phyloP scores from a whole-genome alignment of 164 flowering plant species.

The Dillenia turbinata region DNA sequence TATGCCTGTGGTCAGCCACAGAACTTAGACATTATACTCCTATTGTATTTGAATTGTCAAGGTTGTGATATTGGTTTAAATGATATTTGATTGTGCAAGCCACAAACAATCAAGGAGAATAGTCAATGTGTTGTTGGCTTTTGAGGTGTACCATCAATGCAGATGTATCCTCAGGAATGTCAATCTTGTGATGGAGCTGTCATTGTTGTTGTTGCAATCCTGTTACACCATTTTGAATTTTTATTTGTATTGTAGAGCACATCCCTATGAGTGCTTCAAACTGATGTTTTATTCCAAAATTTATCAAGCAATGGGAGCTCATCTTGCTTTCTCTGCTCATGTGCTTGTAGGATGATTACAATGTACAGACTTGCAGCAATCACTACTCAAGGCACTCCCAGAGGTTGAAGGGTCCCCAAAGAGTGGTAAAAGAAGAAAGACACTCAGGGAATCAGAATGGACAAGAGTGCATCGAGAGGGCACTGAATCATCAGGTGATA shows the following conservation, averaged over 20 bases:
- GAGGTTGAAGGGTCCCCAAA: background rate
- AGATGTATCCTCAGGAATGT: background rate
- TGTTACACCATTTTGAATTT: background rate
- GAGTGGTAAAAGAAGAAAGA: background rate
- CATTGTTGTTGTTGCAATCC: background rate
- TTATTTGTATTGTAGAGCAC: background rate
- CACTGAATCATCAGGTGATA: background rate
- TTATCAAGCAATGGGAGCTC: background rate
- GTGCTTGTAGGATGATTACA: slow-evolving; percentile 17
- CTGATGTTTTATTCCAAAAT: too few species aligned
- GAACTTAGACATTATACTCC: too few species aligned
- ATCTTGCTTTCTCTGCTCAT: slow-evolving; percentile 5
- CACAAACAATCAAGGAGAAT: too few species aligned
- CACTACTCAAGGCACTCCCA: background rate
- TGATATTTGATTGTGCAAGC: too few species aligned
- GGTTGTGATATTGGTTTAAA: too few species aligned
- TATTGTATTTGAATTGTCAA: too few species aligned
- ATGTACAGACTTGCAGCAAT: slow-evolving; percentile 2
- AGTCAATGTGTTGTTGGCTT: too few species aligned
- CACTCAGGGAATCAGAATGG: background rate
- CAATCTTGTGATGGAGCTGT: background rate
- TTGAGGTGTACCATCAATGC: too few species aligned
- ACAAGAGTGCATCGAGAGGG: slow-evolving; percentile 4
- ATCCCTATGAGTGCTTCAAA: background rate
- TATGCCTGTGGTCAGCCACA: too few species aligned